phyloP scores from a whole-genome alignment of 306 rosid species.

The Hippophae tibetana region DNA sequence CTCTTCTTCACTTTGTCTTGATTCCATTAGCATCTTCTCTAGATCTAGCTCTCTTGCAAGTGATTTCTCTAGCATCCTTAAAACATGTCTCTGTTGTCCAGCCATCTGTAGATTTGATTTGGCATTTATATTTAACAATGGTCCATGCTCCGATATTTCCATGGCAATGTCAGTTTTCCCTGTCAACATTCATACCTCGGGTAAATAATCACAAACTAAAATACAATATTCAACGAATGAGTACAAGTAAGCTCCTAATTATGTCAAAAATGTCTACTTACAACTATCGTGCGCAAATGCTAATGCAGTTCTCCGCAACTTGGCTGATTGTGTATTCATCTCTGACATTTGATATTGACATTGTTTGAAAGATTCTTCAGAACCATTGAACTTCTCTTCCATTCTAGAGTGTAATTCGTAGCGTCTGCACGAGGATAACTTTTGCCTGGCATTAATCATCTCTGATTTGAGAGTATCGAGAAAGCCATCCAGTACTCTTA shows the following conservation, averaged over 20 bases:
- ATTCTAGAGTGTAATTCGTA: slow-evolving; percentile 37
- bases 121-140: slow-evolving; percentile 24
- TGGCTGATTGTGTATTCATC: slow-evolving; percentile 61
- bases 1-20: slow-evolving; percentile 62
- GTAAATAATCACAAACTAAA: slow-evolving; percentile 21
- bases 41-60: slow-evolving; percentile 83
- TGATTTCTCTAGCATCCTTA: slow-evolving; percentile 82
- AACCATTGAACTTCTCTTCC: slow-evolving; percentile 61
- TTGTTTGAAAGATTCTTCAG: slow-evolving; percentile 63
- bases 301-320: slow-evolving; percentile 52
- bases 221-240: slow-evolving; percentile 2
- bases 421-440: slow-evolving; percentile 65
- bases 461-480: slow-evolving; percentile 61
- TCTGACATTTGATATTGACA: slow-evolving; percentile 58
- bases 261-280: slow-evolving; percentile 24
- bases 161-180: slow-evolving; percentile 41
- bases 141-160: slow-evolving; percentile 38
- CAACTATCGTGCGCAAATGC: slow-evolving; percentile 48
- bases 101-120: slow-evolving; percentile 48
- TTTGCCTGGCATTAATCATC: slow-evolving; percentile 49
- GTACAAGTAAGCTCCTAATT: slow-evolving; percentile 11
- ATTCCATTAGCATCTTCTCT: slow-evolving; percentile 69
- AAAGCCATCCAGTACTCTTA: slow-evolving; percentile 70
- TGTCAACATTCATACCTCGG: slow-evolving; percentile 30
- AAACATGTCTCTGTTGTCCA: slow-evolving; percentile 59